phyloP scores from a whole-genome alignment of 2,329 filamentous ascomycete species.

The Geoglossum cookeanum region DNA sequence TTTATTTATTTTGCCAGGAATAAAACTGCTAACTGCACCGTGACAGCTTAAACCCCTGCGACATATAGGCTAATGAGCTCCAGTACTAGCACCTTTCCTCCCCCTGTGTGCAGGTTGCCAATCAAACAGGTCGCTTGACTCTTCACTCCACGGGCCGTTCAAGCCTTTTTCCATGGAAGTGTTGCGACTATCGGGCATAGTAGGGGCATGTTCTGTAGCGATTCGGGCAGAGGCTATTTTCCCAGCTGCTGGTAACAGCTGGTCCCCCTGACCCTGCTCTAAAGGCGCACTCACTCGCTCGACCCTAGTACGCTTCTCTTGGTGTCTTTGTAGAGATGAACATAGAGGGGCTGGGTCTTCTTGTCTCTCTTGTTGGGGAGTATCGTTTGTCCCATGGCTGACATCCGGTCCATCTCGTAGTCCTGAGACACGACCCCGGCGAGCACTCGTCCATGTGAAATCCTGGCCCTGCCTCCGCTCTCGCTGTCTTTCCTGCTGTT shows the following conservation, averaged over 20 bases:
- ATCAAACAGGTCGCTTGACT: slow-evolving; percentile 47
- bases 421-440: background rate
- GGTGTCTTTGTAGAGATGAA: background rate
- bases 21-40: too few species aligned
- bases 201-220: background rate
- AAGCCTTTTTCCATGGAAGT: background rate
- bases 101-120: slow-evolving; percentile 29
- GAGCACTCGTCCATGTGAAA: background rate
- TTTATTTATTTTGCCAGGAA: too few species aligned
- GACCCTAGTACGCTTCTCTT: background rate
- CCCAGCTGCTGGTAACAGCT: background rate
- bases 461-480: background rate
- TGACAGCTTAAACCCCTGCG: too few species aligned
- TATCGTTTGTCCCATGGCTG: background rate
- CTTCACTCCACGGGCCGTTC: slow-evolving; percentile 47
- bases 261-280: background rate
- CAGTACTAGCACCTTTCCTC: background rate
- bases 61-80: background rate
- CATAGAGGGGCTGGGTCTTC: background rate
- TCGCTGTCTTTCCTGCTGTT: background rate
- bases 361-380: background rate
- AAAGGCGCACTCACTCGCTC: too few species aligned
- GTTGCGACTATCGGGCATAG: background rate
- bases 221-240: background rate
- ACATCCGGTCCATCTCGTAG: background rate